Base-by-base conservation (phyloP, 352 stramenopile species). In the Phytopythium kandeliae region DNA sequence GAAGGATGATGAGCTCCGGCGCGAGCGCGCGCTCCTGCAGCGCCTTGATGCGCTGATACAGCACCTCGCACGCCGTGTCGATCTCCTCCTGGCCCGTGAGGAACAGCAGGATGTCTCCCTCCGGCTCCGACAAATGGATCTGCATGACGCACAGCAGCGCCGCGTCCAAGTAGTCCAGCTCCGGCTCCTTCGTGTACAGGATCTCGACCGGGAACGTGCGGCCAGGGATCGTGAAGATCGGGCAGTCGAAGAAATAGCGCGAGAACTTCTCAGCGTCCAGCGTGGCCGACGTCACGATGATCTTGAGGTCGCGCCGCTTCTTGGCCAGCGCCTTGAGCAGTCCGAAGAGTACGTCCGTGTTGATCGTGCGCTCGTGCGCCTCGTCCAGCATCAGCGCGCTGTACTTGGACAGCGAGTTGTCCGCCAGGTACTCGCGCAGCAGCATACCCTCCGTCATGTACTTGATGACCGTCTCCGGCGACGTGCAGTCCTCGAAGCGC, bases 361-460 rank as follows among this genome's bases (percentile, higher is more conserved):
- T 97, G 17, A 98, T 70, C 60, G 98, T 98, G 48, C 97, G 79
- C 63, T 99, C 96, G 68, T 99, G 96, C 15, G 95, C 95, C 62
- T 99, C 97, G 73, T 99, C 96, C 33, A 98, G 53, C 33, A 93
- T 58, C 17, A 92, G 51, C 51, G 92, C 85, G 44, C 83, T 92
- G 62, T 92, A 93, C 28, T 85, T 67, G 28, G 73, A 71, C 42
- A 92, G 51, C 30, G 91, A 55, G 41, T 91, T 90, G 46, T 92
- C 79, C 43, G 89, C 74, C 62, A 97, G 87, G 58, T 97, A 97
- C 67, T 98, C 97, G 64, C 97, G 92, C n/a, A 99, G 73, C 35
- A 99, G 65, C 55, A 99, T 98, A 57, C 97, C 97, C 63, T 99
- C 97, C 6, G 97, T 99, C 96, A 99, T 99, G 65, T 99, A 99